Evolutionary conservation across 495 filamentous ascomycete genomes (phyloP), one percentile per base, ranked within the genome.

Genomic region (Penicillium macrosclerotiorum): DNA sequence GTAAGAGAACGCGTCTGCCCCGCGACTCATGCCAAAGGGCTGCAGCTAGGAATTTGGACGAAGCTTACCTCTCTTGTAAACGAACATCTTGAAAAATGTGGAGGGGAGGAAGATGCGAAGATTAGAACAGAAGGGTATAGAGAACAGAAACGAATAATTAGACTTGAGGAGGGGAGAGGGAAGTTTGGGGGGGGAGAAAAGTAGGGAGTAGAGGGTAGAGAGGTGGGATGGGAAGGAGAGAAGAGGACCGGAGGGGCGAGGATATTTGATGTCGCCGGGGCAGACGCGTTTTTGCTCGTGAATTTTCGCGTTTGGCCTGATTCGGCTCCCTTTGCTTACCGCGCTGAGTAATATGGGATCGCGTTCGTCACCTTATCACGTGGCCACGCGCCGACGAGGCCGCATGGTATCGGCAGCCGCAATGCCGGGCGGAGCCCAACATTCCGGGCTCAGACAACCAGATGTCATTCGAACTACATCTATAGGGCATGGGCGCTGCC

Each of bases 51-150:
- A 42, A 18, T 5, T 32, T 39, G 32, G 17, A 30, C 32, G 45
- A 31, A 43, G 69, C 82, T 59, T 76, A 85, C 82, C 81, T 71
- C 82, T 75, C 72, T 85, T 85, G 68, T 77, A 84, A 57, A 85
- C 82, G 70, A 81, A 85, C 82, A 85, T 85, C 26, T 57, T 77
- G 55, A 40, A 39, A 27, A 54, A 16, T 54, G 46, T 43, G 46
- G 26, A 34, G 25, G 34, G 45, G 38, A 36, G 50, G 35, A 32
- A 40, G 45, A 45, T 34, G 52, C 49, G 23, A 40, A 43, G 42
- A 51, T 27, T 30, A 27, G 37, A 54, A 35, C 14, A 48, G 49
- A 26, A 36, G 50, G 49, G 49, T 45, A 30, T 47, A 34, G 47
- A 29, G 48, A 49, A 54, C 45, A 40, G 37, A 42, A 35, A 39